A percentile compares a stretch with the other conserved stretches of the same genome.
phyloP scores from a whole-genome alignment of 2,329 filamentous ascomycete genomes.

The Arthrobotrys iridis region DNA sequence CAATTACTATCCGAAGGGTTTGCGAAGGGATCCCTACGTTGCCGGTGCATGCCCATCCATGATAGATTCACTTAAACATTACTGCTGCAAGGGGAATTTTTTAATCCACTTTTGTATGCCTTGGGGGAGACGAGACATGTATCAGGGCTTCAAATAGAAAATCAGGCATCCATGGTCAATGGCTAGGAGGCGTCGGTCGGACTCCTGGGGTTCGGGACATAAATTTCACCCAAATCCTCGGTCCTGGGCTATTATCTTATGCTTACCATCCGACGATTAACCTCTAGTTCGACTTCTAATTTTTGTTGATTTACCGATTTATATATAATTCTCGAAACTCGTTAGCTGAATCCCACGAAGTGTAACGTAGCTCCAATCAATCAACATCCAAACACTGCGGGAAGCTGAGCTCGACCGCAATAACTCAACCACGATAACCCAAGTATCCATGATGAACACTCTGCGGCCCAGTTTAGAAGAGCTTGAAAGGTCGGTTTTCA shows the following conservation, averaged over 20 bases:
- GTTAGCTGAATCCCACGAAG: conserved; percentile 8
- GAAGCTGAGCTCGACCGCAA: not conserved
- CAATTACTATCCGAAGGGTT: not conserved
- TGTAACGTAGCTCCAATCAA: conserved; percentile 17
- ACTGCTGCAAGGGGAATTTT: conserved; percentile 47
- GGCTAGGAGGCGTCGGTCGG: conserved; percentile 14
- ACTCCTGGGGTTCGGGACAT: conserved; percentile 47
- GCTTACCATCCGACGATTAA: conserved; percentile 12
- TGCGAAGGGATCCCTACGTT: conserved; percentile 9
- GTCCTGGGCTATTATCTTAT: conserved; percentile 24
- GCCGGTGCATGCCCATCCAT: conserved; percentile 24
- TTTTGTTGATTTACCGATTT: conserved; percentile 5
- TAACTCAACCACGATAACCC: not conserved
- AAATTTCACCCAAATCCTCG: conserved; percentile 51
- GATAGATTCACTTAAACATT: conserved; percentile 4
- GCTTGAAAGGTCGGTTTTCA: conserved; percentile 39
- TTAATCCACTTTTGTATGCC: conserved; percentile 4
- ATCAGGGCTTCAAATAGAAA: conserved; percentile 16
- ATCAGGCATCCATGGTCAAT: conserved; percentile 34
- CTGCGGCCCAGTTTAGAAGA: conserved; percentile 39
- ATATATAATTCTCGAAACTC: not conserved
- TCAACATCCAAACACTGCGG: not conserved
- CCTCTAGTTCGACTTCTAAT: not conserved
- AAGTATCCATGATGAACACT: conserved; percentile 28
- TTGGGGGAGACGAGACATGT: conserved; percentile 9